Conservation (phyloP, 805 yeast genomes). For the Brettanomyces sp. region DNA sequence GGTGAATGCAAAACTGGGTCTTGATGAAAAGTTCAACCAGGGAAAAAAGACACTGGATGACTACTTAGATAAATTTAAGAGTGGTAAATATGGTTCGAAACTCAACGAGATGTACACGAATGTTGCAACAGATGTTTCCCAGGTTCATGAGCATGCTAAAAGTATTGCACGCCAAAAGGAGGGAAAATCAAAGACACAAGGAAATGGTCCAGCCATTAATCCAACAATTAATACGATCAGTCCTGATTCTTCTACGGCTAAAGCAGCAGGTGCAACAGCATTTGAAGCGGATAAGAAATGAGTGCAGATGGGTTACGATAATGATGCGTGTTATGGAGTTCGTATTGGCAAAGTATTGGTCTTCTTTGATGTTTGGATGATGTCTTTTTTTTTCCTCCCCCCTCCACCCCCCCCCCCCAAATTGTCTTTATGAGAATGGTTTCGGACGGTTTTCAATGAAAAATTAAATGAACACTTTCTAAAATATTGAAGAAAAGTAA, state of each 20-base stretch:
- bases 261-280: constrained; percentile 17
- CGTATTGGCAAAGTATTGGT: background rate
- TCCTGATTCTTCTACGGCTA: constrained; percentile 13
- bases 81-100: constrained; percentile 44
- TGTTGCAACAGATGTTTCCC: constrained; percentile 45
- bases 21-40: constrained; percentile 30
- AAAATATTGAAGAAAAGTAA: background rate
- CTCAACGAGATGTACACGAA: constrained; percentile 52
- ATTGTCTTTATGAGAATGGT: background rate
- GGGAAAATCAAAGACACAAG: constrained; percentile 1
- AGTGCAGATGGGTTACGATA: background rate
- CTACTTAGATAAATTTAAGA: constrained; percentile 38
- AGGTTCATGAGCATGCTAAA: constrained; percentile 67
- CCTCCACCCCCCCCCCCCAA: background rate
- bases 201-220: background rate
- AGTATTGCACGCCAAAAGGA: constrained; percentile 43
- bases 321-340: background rate
- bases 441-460: background rate
- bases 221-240: constrained; percentile 10
- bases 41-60: constrained; percentile 29
- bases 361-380: background rate
- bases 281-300: constrained; percentile 14
- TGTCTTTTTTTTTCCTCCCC: too few species aligned
- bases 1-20: constrained; percentile 32
- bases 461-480: background rate